A percentile compares a stretch with the other conserved stretches of the same genome.
Conservation (phyloP, 768 basidiomycete genomes). For the Kwoniella mangroviensis region DNA sequence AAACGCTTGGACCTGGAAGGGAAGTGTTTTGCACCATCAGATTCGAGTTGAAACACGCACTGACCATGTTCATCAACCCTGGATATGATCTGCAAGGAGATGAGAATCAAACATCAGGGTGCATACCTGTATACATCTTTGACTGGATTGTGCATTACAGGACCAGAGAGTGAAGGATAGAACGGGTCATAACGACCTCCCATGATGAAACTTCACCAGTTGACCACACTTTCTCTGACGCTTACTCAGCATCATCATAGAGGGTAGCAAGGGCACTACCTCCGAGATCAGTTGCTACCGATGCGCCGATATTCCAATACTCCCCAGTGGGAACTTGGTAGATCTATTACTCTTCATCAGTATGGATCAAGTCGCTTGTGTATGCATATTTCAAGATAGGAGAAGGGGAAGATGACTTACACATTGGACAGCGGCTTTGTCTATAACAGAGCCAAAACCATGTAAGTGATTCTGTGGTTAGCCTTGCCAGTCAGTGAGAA, state of each 20-base stretch:
- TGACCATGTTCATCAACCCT: not conserved
- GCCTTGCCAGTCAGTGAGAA: not conserved
- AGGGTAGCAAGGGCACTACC: not conserved
- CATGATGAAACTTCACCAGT: no score
- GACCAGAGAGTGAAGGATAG: no score
- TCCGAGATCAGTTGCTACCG: not conserved
- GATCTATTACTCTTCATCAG: not conserved
- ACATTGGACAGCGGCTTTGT: slow-evolving; percentile 1
- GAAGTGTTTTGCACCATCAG: no score
- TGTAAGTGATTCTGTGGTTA: not conserved
- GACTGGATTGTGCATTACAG: no score
- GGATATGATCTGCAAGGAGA: not conserved
- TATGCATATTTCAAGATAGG: not conserved
- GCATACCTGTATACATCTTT: no score
- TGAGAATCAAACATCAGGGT: no score
- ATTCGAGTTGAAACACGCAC: not conserved
- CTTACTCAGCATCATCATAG: not conserved
- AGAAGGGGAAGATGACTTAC: slow-evolving; percentile 1
- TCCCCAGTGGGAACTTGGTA: slow-evolving; percentile 3
- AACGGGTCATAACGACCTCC: no score
- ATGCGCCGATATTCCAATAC: slow-evolving; percentile 3
- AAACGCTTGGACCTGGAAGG: not conserved
- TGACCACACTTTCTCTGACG: no score
- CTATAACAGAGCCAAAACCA: not conserved
- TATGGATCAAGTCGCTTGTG: not conserved